Conservation (phyloP, 371 early-diverging fungal species). For the Scutellospora calospora region DNA sequence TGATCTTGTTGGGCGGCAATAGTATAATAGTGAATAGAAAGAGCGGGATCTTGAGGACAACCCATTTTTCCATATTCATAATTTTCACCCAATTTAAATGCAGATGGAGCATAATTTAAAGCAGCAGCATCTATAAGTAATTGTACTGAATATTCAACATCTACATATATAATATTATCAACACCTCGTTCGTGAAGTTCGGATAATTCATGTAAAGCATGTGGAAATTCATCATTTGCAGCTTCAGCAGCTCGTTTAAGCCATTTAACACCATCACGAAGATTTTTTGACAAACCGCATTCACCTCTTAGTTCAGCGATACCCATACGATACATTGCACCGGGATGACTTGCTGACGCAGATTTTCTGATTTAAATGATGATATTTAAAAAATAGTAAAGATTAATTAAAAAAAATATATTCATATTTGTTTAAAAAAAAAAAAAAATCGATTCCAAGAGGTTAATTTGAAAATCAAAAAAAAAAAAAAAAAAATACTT, state of each 20-base stretch:
- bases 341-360: slow-evolving; percentile 75
- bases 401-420: background rate
- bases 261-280: slow-evolving; percentile 85
- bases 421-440: background rate
- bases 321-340: slow-evolving; percentile 79
- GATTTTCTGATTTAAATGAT: slow-evolving; percentile 70
- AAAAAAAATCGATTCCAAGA: background rate
- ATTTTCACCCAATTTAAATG: slow-evolving; percentile 80
- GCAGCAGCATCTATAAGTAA: slow-evolving; percentile 78
- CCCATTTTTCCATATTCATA: slow-evolving; percentile 83
- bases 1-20: slow-evolving; percentile 92
- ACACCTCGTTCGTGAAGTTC: slow-evolving; percentile 77
- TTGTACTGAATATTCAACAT: slow-evolving; percentile 77
- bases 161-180: slow-evolving; percentile 75
- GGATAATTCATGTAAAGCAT: slow-evolving; percentile 83
- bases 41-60: slow-evolving; percentile 69
- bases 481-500: slow-evolving; percentile 56
- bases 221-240: slow-evolving; percentile 77
- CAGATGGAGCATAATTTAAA: slow-evolving; percentile 80
- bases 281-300: slow-evolving; percentile 65
- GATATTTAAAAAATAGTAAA: background rate
- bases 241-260: slow-evolving; percentile 79
- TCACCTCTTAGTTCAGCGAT: slow-evolving; percentile 79
- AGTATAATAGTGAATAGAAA: slow-evolving; percentile 77
- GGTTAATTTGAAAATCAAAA: too few species aligned